Evolutionary conservation across 257 asterid species (phyloP).

Genomic region (Avicennia marina): DNA sequence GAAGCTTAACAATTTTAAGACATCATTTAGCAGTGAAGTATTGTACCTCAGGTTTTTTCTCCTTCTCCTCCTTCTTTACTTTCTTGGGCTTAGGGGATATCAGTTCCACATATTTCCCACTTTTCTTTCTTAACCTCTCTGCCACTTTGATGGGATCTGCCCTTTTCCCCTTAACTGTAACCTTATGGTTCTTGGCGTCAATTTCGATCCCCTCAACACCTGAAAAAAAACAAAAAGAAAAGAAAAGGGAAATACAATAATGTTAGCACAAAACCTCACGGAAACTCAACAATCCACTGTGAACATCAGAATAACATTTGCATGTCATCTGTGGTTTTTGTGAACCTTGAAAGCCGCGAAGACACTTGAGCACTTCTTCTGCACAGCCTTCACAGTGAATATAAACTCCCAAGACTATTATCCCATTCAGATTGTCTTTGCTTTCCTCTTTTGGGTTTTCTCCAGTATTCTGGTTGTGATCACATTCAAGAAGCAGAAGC

Average conservation of each 20-base stretch:
- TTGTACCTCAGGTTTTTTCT: not conserved
- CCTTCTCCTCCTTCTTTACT: not conserved
- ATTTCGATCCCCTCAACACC: slow-evolving; percentile 59
- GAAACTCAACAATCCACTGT: no score
- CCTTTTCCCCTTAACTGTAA: slow-evolving; percentile 46
- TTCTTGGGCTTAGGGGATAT: not conserved
- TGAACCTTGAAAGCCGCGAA: slow-evolving; percentile 35
- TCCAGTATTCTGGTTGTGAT: no score
- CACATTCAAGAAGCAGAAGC: no score
- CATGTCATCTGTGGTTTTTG: no score
- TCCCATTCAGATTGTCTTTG: slow-evolving; percentile 8
- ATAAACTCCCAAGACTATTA: slow-evolving; percentile 41
- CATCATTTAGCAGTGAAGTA: no score
- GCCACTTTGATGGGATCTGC: slow-evolving; percentile 55
- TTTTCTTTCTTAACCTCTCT: slow-evolving; percentile 53
- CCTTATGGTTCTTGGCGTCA: slow-evolving; percentile 45
- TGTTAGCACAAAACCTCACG: no score
- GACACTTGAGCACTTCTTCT: slow-evolving; percentile 26
- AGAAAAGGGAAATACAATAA: no score
- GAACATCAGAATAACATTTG: no score
- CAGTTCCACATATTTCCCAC: not conserved
- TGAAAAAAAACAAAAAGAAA: not conserved
- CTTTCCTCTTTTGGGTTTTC: no score
- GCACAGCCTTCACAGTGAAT: slow-evolving; percentile 60
- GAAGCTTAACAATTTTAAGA: no score